A percentile compares a stretch with the other conserved stretches of the same genome.
phyloP scores from a whole-genome alignment of 257 asterid species.

The Coffea eugenioides region DNA sequence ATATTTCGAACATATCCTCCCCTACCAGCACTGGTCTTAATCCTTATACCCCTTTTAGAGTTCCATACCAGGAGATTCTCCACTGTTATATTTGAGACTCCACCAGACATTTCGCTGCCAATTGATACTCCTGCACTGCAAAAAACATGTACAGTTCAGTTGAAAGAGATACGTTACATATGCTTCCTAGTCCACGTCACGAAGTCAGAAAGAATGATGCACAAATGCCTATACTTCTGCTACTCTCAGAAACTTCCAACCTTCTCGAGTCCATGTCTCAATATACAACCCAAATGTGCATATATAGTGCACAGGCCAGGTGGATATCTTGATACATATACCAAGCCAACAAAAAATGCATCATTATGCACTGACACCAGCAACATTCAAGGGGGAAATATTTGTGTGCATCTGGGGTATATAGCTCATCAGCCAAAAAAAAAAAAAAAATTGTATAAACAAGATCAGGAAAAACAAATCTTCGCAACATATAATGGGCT shows the following conservation, averaged over 20 bases:
- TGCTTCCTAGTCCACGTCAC: not conserved
- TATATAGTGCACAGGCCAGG: no score
- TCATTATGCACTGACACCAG: not conserved
- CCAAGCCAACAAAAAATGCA: not conserved
- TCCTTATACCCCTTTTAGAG: constrained; percentile 84
- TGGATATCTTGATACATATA: no score
- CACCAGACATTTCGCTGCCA: constrained; percentile 99
- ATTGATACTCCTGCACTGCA: constrained; percentile 90
- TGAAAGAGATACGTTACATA: not conserved
- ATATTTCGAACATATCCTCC: constrained; percentile 84
- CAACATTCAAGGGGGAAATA: not conserved
- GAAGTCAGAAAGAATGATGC: not conserved
- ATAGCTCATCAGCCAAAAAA: not conserved
- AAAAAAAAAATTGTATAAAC: not conserved
- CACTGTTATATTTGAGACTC: constrained; percentile 78
- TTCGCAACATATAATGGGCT: not conserved
- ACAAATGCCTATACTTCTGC: constrained; percentile 3
- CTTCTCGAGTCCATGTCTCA: not conserved
- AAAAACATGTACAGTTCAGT: not conserved
- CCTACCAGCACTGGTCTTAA: constrained; percentile 91
- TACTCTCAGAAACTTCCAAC: not conserved
- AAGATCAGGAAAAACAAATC: not conserved
- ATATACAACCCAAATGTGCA: not conserved
- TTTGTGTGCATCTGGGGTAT: not conserved
- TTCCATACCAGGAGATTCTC: constrained; percentile 76